Evolutionary conservation across 495 filamentous ascomycete species (phyloP).

Genomic region (Baudoinia panamericana): DNA sequence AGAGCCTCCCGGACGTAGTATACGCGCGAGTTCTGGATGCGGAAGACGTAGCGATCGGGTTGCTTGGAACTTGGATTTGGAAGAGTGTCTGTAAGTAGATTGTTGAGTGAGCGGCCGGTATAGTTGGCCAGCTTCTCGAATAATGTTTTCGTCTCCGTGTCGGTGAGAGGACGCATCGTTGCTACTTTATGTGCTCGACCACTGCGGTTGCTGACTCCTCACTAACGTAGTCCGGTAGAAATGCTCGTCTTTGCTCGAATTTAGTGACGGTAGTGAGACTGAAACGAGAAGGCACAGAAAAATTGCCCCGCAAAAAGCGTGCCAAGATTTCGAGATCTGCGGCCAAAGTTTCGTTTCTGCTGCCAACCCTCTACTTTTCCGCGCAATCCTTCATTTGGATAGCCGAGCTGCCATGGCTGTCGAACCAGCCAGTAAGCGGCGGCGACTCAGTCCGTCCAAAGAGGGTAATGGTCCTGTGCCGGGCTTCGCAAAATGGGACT

Average conservation of each 20-base stretch:
- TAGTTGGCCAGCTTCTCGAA: slow-evolving; percentile 79
- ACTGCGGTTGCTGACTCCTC: background rate
- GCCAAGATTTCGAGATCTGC: slow-evolving; percentile 14
- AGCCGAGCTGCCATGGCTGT: slow-evolving; percentile 38
- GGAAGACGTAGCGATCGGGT: slow-evolving; percentile 70
- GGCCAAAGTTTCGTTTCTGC: too few relatives aligned
- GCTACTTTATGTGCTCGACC: background rate
- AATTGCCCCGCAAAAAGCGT: slow-evolving; percentile 4
- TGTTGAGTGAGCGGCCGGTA: slow-evolving; percentile 62
- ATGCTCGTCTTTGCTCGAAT: too few relatives aligned
- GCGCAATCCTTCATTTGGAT: background rate
- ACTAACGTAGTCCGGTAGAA: background rate
- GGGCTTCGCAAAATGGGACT: slow-evolving; percentile 51
- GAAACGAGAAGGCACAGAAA: background rate
- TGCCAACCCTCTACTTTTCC: too few relatives aligned
- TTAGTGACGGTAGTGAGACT: background rate
- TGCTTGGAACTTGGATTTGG: slow-evolving; percentile 36
- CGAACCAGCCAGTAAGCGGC: slow-evolving; percentile 39
- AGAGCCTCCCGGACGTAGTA: slow-evolving; percentile 80
- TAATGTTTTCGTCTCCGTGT: slow-evolving; percentile 34
- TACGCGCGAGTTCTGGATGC: slow-evolving; percentile 62
- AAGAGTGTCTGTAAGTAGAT: slow-evolving; percentile 57
- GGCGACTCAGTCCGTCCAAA: slow-evolving; percentile 43
- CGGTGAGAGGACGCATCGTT: slow-evolving; percentile 26
- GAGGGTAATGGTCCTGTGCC: slow-evolving; percentile 5